These are phyloP conservation scores for Hirsutella rhossiliensis DNA, from an alignment of 2,329 filamentous ascomycete species.

Conservation along the genomic window DNA sequence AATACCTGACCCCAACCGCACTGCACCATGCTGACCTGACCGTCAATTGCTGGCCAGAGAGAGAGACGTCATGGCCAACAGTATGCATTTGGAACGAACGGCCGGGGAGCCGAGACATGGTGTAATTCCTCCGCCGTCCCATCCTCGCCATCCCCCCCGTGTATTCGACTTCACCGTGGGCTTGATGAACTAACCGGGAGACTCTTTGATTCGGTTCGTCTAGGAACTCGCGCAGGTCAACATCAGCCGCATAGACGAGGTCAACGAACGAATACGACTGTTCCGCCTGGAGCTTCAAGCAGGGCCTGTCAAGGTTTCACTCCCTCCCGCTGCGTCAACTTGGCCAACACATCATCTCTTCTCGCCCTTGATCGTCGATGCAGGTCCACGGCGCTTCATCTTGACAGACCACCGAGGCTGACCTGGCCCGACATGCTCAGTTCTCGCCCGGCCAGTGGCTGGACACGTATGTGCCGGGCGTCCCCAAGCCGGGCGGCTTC, in stretches of 20 bases:
- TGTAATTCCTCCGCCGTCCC: no score
- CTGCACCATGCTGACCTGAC: no score
- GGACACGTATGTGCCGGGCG: constrained; percentile 62
- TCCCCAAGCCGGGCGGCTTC: constrained; percentile 68
- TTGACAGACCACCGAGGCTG: no score
- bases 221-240: constrained; percentile 48
- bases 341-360: no score
- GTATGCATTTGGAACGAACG: constrained; percentile 56
- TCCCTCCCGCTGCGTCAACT: background rate
- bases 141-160: no score
- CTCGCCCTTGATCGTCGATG: background rate
- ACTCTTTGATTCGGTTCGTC: no score
- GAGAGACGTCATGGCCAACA: background rate
- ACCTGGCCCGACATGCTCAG: background rate
- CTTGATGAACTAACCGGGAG: no score
- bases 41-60: no score
- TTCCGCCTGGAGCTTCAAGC: constrained; percentile 49
- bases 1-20: no score
- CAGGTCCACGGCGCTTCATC: background rate
- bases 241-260: constrained; percentile 45
- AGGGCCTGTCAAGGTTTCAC: constrained; percentile 32
- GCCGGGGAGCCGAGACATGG: constrained; percentile 59
- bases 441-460: constrained; percentile 84
- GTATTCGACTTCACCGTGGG: no score
- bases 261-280: constrained; percentile 58